Conservation (phyloP, 495 filamentous ascomycete genomes). For the Penicilliopsis zonata region DNA sequence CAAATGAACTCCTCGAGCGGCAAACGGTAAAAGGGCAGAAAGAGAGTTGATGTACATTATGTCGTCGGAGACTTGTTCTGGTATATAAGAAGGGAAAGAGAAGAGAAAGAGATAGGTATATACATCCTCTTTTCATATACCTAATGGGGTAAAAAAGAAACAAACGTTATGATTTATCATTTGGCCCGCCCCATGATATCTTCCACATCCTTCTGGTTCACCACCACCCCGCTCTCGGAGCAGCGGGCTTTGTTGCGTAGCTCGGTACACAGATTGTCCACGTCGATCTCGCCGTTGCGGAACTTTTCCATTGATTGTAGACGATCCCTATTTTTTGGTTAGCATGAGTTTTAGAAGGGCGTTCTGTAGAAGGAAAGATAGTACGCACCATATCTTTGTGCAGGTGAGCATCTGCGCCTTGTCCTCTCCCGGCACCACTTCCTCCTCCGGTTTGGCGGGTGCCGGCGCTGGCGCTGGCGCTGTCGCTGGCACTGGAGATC, state of each 20-base stretch:
- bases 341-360: conserved; percentile 10
- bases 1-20: no score
- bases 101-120: no score
- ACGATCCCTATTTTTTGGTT: conserved; percentile 59
- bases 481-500: conserved; percentile 65
- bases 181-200: conserved; percentile 51
- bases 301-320: conserved; percentile 79
- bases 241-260: conserved; percentile 95
- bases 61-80: no score
- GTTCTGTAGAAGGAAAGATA: neutral
- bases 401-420: conserved; percentile 61
- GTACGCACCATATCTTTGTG: conserved; percentile 81
- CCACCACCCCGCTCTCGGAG: conserved; percentile 83
- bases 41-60: no score
- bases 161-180: no score
- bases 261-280: conserved; percentile 85
- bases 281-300: conserved; percentile 76
- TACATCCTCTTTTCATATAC: no score
- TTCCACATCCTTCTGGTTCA: conserved; percentile 82
- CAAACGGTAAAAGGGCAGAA: no score
- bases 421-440: conserved; percentile 55
- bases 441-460: conserved; percentile 52
- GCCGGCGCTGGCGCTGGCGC: conserved; percentile 63
- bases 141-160: no score
- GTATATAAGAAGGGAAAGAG: no score